Base-by-base conservation (phyloP, 192 early-diverging fungal genomes). In the Lobosporangium transversale region DNA sequence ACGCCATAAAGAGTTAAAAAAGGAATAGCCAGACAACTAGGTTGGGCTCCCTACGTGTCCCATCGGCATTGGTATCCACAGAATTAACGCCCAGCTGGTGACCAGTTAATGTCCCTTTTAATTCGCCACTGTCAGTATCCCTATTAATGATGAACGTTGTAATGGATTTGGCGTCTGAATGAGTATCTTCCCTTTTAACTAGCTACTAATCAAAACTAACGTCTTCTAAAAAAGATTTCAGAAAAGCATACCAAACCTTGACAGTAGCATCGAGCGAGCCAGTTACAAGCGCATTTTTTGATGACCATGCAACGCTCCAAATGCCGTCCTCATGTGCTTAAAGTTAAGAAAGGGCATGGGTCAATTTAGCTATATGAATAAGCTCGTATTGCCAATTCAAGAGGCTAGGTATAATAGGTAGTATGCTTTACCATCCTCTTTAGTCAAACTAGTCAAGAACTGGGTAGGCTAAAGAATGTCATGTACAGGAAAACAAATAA, bases 291-390 rank as follows among this genome's bases (percentile, higher is more conserved):
- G 91, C 85, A 10, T 86, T 83, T 45, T 84, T 73, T 31, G 80
- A 82, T 23, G 88, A 84, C 93, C 94, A 95, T n/a, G 88, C 85
- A 7, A 91, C 90, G 48, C 85, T 70, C 94, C 94, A 95, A 59
- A 95, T 92, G 53, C 89, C 91, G 68, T 92, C 93, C 35, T 84
- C 87, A 62, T 95, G 94, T 1, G 93, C 94, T 94, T 80, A 44
- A 3, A 15, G 30, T 26, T 5, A 18, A 27, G 11, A 47, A 32
- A 9, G 43, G 29, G 20, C 30, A 26, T 17, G 48, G 29, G 29
- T 21, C 21, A 14, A 11, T 30, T 15, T 49, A 7, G 26, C 15
- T 15, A 7, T 63, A 37, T 18, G 35, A 17, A 42, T 43, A 24
- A 27, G 18, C 51, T 53, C 18, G 32, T 31, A 43, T 53, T 5